Evolutionary conservation across 163 green algal species (phyloP), one percentile per base, ranked within the genome.

Genomic region (Chlamydomonas reinhardtii): DNA sequence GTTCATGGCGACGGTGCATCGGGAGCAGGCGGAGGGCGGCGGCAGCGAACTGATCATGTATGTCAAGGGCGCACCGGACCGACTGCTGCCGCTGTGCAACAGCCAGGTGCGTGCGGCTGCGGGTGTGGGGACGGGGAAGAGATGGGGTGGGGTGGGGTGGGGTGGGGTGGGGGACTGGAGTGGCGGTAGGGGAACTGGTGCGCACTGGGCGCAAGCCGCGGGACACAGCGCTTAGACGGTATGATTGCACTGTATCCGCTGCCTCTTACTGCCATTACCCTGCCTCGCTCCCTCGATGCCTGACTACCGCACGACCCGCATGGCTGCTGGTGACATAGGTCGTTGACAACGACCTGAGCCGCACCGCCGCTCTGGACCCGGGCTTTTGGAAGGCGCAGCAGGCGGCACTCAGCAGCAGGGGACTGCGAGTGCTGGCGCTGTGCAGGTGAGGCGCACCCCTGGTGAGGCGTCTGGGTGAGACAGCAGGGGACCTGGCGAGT

Each of bases 11-110:
- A 90, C 88, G 4, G 61, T 88, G 1, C 88, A 91, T 34, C 4
- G 34, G 4, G 52, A 35, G 12, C 12, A 17, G 48, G 48, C 17
- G 11, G 70, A 27, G 64, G 27, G 88, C 52, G 9, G 68, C 25
- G 76, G 65, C 32, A 43, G 76, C 34, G 43, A 52, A 78, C 61
- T 74, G 34, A 54, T 90, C 32, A 74, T 90, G 29, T 90, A 83
- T n/a, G 84, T 92, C 29, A 92, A 92, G 89, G 89, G 89, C 29
- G 89, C 89, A 2, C 89, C 89, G 12, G 89, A 92, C 73, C 48
- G 89, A 11, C 79, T 92, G 64, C 32, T 92, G 84, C 84, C 73
- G 24, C 39, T 92, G 73, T 92, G 89, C 54, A 52, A 17, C 12
- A 37, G 34, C 19, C 88, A 92, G 88, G 39, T 92, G 37, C 48